Conservation (phyloP, 352 stramenopile genomes). For the Phytopythium chamaehyphon region DNA sequence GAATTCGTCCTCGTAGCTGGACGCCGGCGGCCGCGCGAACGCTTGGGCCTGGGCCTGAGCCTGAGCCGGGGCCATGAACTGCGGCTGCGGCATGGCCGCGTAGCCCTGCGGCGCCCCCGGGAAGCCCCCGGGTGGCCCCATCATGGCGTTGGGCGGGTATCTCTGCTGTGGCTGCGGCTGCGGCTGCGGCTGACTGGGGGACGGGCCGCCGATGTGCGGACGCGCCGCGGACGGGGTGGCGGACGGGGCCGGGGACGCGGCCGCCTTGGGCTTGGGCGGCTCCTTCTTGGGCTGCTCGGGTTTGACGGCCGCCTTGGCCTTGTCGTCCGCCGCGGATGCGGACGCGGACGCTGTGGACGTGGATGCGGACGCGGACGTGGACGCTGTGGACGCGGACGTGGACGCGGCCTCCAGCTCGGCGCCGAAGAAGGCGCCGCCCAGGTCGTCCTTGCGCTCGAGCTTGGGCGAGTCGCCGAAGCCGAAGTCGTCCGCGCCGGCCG, state of each 20-base stretch:
- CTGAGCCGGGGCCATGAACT: constrained; percentile 56
- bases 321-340: constrained; percentile 13
- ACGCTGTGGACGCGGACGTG: background rate
- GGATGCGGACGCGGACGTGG: constrained; percentile 5
- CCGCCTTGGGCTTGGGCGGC: constrained; percentile 4
- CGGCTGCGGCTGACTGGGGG: constrained; percentile 13
- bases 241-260: constrained; percentile 7
- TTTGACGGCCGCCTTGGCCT: constrained; percentile 32
- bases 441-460: constrained; percentile 34
- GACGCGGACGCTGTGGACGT: constrained; percentile 13
- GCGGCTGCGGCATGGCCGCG: constrained; percentile 12
- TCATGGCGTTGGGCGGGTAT: constrained; percentile 51
- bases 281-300: constrained; percentile 24
- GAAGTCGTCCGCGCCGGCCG: constrained; percentile 59
- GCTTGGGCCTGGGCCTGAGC: constrained; percentile 38
- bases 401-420: constrained; percentile 37
- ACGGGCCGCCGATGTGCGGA: constrained; percentile 55
- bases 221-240: constrained; percentile 54
- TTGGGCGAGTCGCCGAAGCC: constrained; percentile 81
- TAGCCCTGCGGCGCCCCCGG: constrained; percentile 25
- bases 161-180: constrained; percentile 42
- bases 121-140: constrained; percentile 47
- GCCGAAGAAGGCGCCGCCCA: constrained; percentile 64
- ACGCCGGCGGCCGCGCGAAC: constrained; percentile 49
- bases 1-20: constrained; percentile 85